Percentiles rank a stretch among this genome's conserved stretches.
These are phyloP conservation scores for Candida succiphila DNA, from an alignment of 805 yeast species.

Conservation along the genomic window DNA sequence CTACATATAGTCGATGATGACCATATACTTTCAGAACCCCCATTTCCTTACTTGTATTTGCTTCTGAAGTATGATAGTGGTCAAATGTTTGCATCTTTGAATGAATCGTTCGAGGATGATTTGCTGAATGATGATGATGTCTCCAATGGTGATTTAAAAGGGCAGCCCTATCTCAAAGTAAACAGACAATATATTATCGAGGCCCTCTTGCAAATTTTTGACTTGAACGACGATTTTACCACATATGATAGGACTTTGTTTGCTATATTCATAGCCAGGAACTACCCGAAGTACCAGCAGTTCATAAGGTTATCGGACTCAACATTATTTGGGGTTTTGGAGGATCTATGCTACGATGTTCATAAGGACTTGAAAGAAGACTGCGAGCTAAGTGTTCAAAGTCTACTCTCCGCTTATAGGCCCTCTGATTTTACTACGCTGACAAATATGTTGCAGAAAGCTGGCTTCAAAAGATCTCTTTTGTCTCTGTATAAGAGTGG, in stretches of 20 bases:
- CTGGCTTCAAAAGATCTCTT: constrained; percentile 49
- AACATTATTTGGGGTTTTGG: constrained; percentile 36
- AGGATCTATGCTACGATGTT: constrained; percentile 35
- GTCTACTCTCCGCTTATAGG: constrained; percentile 56
- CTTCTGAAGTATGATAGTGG: constrained; percentile 47
- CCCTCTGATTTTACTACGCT: constrained; percentile 44
- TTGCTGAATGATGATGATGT: constrained; percentile 53
- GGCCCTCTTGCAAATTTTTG: constrained; percentile 51
- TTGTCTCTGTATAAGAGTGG: constrained; percentile 46
- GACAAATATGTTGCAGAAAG: constrained; percentile 39
- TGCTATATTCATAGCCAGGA: constrained; percentile 68
- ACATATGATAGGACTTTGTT: constrained; percentile 25
- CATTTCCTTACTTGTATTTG: constrained; percentile 61
- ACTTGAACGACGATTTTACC: constrained; percentile 25
- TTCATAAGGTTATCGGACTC: constrained; percentile 65
- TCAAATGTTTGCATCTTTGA: constrained; percentile 56
- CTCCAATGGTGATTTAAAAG: constrained; percentile 8
- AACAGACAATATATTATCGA: constrained; percentile 75
- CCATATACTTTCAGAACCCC: constrained; percentile 27
- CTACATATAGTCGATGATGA: constrained; percentile 23
- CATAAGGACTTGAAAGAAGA: constrained; percentile 33
- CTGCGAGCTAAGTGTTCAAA: constrained; percentile 68
- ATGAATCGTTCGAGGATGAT: constrained; percentile 79
- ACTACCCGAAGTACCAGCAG: constrained; percentile 78
- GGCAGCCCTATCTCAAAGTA: constrained; percentile 22